Percentiles rank a stretch among this genome's conserved stretches.
These are phyloP conservation scores for slime mould (Dictyostelium discoideum) DNA, from an alignment of 78 protist species.

Conservation along the genomic window DNA sequence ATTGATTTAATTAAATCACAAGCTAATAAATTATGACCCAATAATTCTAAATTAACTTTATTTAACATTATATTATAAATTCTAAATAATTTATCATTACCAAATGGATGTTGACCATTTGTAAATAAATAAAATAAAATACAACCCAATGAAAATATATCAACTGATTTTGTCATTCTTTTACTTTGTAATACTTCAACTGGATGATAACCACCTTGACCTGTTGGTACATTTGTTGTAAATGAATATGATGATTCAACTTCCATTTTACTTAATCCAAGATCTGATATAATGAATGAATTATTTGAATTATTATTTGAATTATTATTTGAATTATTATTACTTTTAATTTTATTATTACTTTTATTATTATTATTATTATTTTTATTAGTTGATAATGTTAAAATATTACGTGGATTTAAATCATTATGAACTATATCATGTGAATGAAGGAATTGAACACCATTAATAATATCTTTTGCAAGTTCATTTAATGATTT, in stretches of 20 bases:
- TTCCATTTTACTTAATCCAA: constrained; percentile 63
- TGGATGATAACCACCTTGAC: constrained; percentile 66
- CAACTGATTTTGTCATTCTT: constrained; percentile 51
- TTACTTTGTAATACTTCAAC: constrained; percentile 22
- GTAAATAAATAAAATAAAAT: constrained; percentile 9
- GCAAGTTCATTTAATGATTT: background rate
- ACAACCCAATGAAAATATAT: constrained; percentile 69
- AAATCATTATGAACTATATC: constrained; percentile 70
- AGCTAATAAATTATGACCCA: background rate
- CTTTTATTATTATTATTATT: too few relatives aligned
- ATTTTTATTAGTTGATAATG: background rate
- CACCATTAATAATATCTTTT: constrained; percentile 33
- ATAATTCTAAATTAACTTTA: background rate
- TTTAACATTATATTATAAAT: constrained; percentile 16
- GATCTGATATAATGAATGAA: constrained; percentile 23
- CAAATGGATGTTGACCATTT: constrained; percentile 69
- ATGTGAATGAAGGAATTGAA: constrained; percentile 10
- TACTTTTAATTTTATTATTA: too few relatives aligned
- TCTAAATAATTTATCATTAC: constrained; percentile 35
- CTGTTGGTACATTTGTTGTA: constrained; percentile 36
- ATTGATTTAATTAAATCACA: constrained; percentile 33
- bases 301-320: background rate
- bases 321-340: too few relatives aligned
- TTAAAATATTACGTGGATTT: constrained; percentile 55
- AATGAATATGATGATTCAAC: constrained; percentile 18